These are phyloP conservation scores for Silybum marianum DNA, from an alignment of 129 eudicot species.

Conservation along the genomic window DNA sequence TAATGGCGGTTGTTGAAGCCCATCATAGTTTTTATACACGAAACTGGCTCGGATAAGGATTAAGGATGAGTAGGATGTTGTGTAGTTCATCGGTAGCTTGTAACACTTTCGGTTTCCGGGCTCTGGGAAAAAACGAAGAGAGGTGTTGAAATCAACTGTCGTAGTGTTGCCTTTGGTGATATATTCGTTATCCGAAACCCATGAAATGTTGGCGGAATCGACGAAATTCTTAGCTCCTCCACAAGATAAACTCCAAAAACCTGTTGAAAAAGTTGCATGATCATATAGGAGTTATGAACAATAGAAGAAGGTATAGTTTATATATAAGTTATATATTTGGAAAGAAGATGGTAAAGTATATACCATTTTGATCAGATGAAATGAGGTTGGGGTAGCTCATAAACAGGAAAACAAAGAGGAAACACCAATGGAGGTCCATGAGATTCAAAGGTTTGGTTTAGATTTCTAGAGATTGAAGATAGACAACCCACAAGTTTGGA, in stretches of 20 bases:
- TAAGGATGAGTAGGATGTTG: conserved; percentile 35
- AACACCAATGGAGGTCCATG: conserved; percentile 52
- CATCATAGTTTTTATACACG: conserved; percentile 84
- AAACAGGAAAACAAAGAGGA: conserved; percentile 34
- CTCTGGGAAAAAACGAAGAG: conserved; percentile 79
- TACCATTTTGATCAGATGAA: conserved; percentile 69
- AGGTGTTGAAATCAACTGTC: conserved; percentile 35
- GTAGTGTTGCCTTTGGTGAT: conserved; percentile 55
- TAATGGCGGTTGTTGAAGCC: conserved; percentile 62
- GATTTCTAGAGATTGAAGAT: conserved; percentile 14
- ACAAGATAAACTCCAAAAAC: conserved; percentile 87
- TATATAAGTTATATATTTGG: background rate
- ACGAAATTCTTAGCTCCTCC: conserved; percentile 63
- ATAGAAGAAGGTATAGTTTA: background rate
- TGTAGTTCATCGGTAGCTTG: conserved; percentile 53
- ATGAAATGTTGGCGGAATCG: conserved; percentile 78
- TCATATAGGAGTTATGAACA: background rate
- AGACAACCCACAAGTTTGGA: conserved; percentile 11
- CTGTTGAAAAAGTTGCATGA: conserved; percentile 43
- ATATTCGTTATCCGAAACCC: conserved; percentile 65
- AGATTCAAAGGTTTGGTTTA: conserved; percentile 19
- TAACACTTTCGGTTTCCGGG: conserved; percentile 65
- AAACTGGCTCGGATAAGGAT: conserved; percentile 65
- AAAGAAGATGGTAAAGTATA: background rate
- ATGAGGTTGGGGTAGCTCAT: conserved; percentile 20